These are phyloP conservation scores for Coprinellus micaceus DNA, from an alignment of 768 basidiomycete genomes.

Conservation along the genomic window DNA sequence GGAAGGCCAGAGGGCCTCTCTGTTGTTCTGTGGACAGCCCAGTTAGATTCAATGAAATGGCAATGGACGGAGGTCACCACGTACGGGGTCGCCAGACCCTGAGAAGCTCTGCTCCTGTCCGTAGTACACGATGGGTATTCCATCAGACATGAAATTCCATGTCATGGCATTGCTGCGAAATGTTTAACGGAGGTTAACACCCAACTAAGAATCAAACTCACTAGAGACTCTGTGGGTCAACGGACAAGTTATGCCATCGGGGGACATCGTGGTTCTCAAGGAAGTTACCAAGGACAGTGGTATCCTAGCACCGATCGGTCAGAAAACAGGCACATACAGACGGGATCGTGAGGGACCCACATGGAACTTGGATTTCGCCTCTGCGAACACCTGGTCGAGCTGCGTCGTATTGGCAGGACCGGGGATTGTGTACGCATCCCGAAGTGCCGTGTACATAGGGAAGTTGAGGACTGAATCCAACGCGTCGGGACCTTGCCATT, in stretches of 20 bases:
- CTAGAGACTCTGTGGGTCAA: constrained; percentile 71
- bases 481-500: constrained; percentile 57
- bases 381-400: constrained; percentile 46
- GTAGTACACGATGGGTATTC: constrained; percentile 82
- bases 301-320: constrained; percentile 28
- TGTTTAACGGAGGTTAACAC: background rate
- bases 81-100: constrained; percentile 64
- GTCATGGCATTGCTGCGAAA: constrained; percentile 63
- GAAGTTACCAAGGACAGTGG: constrained; percentile 64
- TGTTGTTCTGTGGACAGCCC: constrained; percentile 48
- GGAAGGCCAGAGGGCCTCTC: constrained; percentile 74
- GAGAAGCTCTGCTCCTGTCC: constrained; percentile 74
- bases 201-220: constrained; percentile 26
- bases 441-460: constrained; percentile 62
- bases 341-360: constrained; percentile 19
- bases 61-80: constrained; percentile 14
- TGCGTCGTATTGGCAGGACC: constrained; percentile 62
- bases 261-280: constrained; percentile 77
- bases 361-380: constrained; percentile 52
- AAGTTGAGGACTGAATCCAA: constrained; percentile 72
- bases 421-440: constrained; percentile 67
- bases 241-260: constrained; percentile 68
- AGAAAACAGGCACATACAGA: constrained; percentile 6
- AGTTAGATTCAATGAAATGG: constrained; percentile 3
- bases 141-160: constrained; percentile 73